A percentile compares a stretch with the other conserved stretches of the same genome.
phyloP scores from a whole-genome alignment of 1,139 yeast species.

The Debaryomyces udenii region DNA sequence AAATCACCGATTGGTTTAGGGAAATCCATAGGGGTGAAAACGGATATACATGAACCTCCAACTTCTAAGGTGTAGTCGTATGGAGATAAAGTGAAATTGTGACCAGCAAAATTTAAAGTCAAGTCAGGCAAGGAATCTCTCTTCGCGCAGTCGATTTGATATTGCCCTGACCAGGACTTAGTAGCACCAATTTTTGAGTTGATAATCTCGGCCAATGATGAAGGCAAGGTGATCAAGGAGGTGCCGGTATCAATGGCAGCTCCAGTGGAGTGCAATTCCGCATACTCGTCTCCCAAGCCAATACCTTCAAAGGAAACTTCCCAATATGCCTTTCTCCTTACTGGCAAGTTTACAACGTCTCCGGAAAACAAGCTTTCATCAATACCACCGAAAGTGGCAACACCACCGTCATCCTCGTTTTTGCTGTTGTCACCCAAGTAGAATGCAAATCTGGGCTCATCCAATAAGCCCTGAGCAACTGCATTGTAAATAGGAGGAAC shows the following conservation, averaged over 20 bases:
- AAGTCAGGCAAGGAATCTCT: constrained; percentile 87
- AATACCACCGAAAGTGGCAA: constrained; percentile 92
- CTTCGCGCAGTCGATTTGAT: constrained; percentile 82
- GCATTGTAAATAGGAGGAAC: constrained; percentile 96
- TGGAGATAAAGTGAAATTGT: constrained; percentile 86
- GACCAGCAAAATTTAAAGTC: constrained; percentile 85
- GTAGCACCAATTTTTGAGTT: constrained; percentile 96
- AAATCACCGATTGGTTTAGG: constrained; percentile 96
- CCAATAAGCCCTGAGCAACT: constrained; percentile 75
- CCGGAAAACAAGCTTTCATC: constrained; percentile 78
- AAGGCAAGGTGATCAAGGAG: constrained; percentile 90
- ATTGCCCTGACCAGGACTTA: constrained; percentile 97
- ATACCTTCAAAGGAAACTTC: constrained; percentile 92
- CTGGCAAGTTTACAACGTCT: constrained; percentile 94
- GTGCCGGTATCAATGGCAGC: constrained; percentile 99
- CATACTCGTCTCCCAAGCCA: constrained; percentile 88
- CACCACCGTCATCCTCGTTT: constrained; percentile 74
- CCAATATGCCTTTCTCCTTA: constrained; percentile 99
- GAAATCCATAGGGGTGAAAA: constrained; percentile 96
- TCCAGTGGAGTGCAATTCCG: constrained; percentile 79
- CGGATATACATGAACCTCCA: constrained; percentile 92
- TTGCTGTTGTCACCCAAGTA: constrained; percentile 79
- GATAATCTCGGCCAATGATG: constrained; percentile 91
- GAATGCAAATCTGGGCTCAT: constrained; percentile 84
- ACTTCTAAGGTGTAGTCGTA: constrained; percentile 92